phyloP scores from a whole-genome alignment of 306 rosid species.

The Neltuma alba region DNA sequence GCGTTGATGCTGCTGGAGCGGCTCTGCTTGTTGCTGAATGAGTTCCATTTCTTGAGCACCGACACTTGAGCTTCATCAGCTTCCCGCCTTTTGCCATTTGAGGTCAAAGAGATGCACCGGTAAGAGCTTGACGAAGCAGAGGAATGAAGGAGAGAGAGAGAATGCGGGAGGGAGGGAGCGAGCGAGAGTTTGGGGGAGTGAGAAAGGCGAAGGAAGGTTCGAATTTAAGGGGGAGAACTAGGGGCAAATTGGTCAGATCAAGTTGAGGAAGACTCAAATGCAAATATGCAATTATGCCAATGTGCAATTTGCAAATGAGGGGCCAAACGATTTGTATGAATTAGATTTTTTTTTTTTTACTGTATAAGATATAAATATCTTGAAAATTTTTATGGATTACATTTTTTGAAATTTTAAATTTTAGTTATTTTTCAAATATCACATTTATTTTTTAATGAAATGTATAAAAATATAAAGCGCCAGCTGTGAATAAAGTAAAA shows the following conservation, averaged over 20 bases:
- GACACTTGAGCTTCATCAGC: constrained; percentile 72
- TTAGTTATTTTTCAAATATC: no score
- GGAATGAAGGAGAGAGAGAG: background rate
- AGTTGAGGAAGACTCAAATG: background rate
- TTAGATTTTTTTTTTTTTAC: no score
- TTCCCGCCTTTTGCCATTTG: constrained; percentile 80
- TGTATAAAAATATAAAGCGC: no score
- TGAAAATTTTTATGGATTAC: no score
- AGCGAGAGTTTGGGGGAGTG: constrained; percentile 2
- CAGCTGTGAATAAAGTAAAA: no score
- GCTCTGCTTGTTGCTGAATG: constrained; percentile 58
- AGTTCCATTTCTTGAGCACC: constrained; percentile 83
- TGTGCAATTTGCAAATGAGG: background rate
- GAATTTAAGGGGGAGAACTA: constrained; percentile 40
- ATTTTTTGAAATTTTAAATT: no score
- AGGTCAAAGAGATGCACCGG: background rate
- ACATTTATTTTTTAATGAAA: no score
- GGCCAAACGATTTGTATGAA: background rate
- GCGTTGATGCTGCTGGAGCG: constrained; percentile 60
- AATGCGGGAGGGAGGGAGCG: background rate
- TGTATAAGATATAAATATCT: no score
- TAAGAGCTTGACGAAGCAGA: background rate
- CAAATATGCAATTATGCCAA: no score
- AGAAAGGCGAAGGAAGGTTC: constrained; percentile 52
- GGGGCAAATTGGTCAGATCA: constrained; percentile 48